Evolutionary conservation across 176 grass and related monocot genomes (phyloP), one percentile per base, ranked within the genome.

Genomic region (Pharus latifolius): DNA sequence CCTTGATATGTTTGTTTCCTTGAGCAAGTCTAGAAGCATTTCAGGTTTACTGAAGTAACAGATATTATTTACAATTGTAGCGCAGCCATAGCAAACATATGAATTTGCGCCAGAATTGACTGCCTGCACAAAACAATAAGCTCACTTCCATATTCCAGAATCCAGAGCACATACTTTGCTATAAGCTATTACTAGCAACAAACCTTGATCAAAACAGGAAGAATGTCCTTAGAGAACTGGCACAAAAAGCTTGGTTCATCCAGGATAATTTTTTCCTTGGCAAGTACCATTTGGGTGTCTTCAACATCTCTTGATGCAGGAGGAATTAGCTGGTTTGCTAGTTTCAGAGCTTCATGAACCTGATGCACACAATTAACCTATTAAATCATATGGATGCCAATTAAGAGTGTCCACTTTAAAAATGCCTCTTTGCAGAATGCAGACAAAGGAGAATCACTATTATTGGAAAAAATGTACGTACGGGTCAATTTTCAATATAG

Each of bases 151-250:
- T 57, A 80, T 68, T 55, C 78, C 28, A 77, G 24, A 41, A 23
- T 20, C 49, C 5, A 73, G 55, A 79, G 58, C 41, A 56, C 22
- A 70, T 49, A 44, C 24, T 69, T 37, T 27, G 30, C 26, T 67
- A 59, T 44, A 51, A 78, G 15, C 23, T 65, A 28, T 38, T 77
- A 14, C 49, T 56, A 58, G 57, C 12, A 98, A 88, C 81, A 83
- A 19, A 99, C 95, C 95, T 99, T 92, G 56, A 99, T 88, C 67
- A 91, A 84, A 31, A 88, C 84, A 76, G 90, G 95, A 57, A 99
- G 87, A 61, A 94, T 82, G 32, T 99, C 87, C 63, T 47, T 91
- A 55, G 87, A 90, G 51, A 99, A 94, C 60, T 94, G 84, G 79
- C 60, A 84, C 67, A 99, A 79, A 63, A 94, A 83, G 53, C 64